Conservation (phyloP, 2,329 filamentous ascomycete species). For the Tolypocladium cylindrosporum region DNA sequence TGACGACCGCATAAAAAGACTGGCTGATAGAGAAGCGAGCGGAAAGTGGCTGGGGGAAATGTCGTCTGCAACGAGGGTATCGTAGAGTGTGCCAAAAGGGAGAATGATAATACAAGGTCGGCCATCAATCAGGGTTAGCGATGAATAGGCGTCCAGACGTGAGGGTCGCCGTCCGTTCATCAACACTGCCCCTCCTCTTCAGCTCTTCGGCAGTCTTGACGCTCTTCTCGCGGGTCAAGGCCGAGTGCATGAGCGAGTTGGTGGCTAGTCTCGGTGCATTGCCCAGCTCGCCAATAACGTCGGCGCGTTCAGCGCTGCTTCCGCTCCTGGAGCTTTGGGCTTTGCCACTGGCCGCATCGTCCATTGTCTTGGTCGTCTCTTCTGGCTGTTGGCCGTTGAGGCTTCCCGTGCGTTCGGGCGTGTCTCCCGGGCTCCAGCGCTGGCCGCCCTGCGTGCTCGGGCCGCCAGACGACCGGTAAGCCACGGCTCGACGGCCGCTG, state of each 20-base stretch:
- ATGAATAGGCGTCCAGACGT: constrained; percentile 67
- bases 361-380: constrained; percentile 12
- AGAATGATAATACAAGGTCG: background rate
- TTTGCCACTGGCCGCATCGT: constrained; percentile 35
- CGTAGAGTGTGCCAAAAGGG: background rate
- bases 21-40: background rate
- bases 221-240: constrained; percentile 54
- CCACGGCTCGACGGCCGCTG: constrained; percentile 37
- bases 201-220: constrained; percentile 62
- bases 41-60: background rate
- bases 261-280: constrained; percentile 40
- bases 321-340: constrained; percentile 43
- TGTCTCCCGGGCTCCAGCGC: constrained; percentile 43
- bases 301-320: constrained; percentile 51
- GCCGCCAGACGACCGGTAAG: constrained; percentile 42
- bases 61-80: background rate
- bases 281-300: constrained; percentile 46
- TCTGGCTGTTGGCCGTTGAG: constrained; percentile 34
- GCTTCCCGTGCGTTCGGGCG: constrained; percentile 44
- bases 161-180: constrained; percentile 71
- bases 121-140: constrained; percentile 63
- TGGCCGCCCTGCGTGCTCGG: constrained; percentile 28
- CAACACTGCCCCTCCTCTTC: constrained; percentile 68
- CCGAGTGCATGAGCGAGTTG: constrained; percentile 48
- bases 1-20: background rate